Conservation (phyloP, 108 stramenopile species). For the Conticribra weissflogii region DNA sequence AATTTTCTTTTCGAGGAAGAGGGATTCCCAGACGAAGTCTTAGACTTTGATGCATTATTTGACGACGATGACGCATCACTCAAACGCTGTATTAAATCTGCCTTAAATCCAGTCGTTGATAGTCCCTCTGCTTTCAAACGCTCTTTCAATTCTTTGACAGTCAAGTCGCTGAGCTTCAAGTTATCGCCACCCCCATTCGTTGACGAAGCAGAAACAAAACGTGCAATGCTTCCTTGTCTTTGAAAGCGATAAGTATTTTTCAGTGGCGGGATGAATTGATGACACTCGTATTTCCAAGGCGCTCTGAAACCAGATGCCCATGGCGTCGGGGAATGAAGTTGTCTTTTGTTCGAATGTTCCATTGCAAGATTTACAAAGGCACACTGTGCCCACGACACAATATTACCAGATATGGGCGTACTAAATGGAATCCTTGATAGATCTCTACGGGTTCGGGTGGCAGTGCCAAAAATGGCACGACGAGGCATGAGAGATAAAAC, state of each 20-base stretch:
- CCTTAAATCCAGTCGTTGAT: slow-evolving; percentile 53
- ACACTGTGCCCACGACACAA: too few species aligned
- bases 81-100: slow-evolving; percentile 52
- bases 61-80: not conserved
- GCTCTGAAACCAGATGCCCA: too few species aligned
- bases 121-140: slow-evolving; percentile 35
- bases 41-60: not conserved
- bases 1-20: slow-evolving; percentile 32
- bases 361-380: too few species aligned
- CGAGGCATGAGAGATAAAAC: not conserved
- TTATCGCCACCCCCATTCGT: slow-evolving; percentile 1
- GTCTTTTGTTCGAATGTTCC: too few species aligned
- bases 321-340: too few species aligned
- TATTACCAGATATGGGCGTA: too few species aligned
- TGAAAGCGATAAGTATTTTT: too few species aligned
- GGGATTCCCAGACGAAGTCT: not conserved
- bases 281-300: too few species aligned
- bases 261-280: too few species aligned
- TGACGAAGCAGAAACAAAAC: slow-evolving; percentile 21
- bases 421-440: too few species aligned
- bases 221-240: slow-evolving; percentile 4
- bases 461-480: not conserved
- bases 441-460: not conserved
- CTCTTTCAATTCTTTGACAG: slow-evolving; percentile 51
- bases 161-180: slow-evolving; percentile 31